Evolutionary conservation across 345 rosid genomes (phyloP), one percentile per base, ranked within the genome.

Genomic region (Luvunga scandens): DNA sequence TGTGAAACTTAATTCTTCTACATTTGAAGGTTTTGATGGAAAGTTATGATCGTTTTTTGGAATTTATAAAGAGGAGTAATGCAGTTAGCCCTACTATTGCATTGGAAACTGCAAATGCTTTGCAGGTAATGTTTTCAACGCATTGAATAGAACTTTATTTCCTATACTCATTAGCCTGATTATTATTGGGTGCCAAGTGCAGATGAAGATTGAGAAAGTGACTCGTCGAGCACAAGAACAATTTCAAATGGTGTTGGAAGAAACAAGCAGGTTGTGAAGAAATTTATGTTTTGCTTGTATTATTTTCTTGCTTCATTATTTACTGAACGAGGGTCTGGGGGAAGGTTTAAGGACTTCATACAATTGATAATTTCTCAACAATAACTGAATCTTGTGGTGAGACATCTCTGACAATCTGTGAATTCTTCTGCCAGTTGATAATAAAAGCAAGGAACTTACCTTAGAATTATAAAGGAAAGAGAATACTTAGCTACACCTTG

Each of bases 161-260:
- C 27, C 27, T 48, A 19, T 42, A 39, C 36, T 39, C 38, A 24
- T 6, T 36, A 48, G 78, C 78, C 69, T 81, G 64, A 80, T 81
- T 28, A 67, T 75, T 22, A 22, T 66, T 77, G 65, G 63, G 69
- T 50, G 76, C 64, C 53, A 72, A 78, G 70, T 80, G 73, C 89
- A 96, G 99, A 92, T 80, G 84, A 96, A 89, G 86, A 84, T 96
- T 67, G 99, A 92, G 90, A 91, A 89, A 87, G 99, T 94, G 82
- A 94, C 99, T 84, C 97, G 98, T 66, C 82, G 91, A 80, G 99
- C 99, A 8, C 99, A 96, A 84, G 98, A 96, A 87, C 97, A 94
- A 79, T 90, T 96, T 84, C 99, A 96, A 82, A 90, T 86, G 85
- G 99, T 92, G 31, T 77, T 96, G 78, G 98, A 96, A 86, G 98